phyloP scores from a whole-genome alignment of 805 yeast genomes.

The Teunomyces aglyptinius region DNA sequence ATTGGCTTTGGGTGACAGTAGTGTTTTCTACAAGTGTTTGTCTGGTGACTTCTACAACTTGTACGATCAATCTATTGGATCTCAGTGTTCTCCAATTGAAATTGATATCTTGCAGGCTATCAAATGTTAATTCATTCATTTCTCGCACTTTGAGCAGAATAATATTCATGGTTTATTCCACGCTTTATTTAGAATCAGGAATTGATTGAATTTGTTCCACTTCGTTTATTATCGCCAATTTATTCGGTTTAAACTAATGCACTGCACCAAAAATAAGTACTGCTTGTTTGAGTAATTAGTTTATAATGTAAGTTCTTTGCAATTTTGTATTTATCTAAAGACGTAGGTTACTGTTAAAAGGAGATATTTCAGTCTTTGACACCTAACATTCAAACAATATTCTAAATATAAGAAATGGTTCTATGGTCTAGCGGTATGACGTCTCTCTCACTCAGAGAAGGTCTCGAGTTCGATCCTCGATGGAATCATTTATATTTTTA shows the following conservation, averaged over 20 bases:
- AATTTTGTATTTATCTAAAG: background rate
- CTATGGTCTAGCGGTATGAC: constrained; percentile 22
- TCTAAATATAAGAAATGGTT: constrained; percentile 7
- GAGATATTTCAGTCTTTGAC: background rate
- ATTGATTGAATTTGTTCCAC: background rate
- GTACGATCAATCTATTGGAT: constrained; percentile 62
- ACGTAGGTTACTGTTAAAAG: too few relatives aligned
- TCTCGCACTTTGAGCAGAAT: background rate
- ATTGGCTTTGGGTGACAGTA: constrained; percentile 61
- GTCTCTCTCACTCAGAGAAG: constrained; percentile 20
- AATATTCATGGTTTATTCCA: background rate
- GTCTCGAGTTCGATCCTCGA: constrained; percentile 22
- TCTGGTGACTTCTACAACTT: constrained; percentile 79
- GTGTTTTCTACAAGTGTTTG: constrained; percentile 69
- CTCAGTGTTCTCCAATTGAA: constrained; percentile 49
- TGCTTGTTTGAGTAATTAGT: background rate
- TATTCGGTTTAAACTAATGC: background rate
- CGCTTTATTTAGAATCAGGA: constrained; percentile 2
- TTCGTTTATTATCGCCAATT: background rate
- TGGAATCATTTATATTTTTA: constrained; percentile 13
- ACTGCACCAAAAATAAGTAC: background rate
- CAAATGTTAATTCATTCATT: constrained; percentile 8
- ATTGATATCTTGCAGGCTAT: constrained; percentile 15
- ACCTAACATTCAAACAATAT: background rate
- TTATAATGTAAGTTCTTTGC: background rate